Evolutionary conservation across 139 green algal species (phyloP), one percentile per base, ranked within the genome.

Genomic region (Volvox africanus): DNA sequence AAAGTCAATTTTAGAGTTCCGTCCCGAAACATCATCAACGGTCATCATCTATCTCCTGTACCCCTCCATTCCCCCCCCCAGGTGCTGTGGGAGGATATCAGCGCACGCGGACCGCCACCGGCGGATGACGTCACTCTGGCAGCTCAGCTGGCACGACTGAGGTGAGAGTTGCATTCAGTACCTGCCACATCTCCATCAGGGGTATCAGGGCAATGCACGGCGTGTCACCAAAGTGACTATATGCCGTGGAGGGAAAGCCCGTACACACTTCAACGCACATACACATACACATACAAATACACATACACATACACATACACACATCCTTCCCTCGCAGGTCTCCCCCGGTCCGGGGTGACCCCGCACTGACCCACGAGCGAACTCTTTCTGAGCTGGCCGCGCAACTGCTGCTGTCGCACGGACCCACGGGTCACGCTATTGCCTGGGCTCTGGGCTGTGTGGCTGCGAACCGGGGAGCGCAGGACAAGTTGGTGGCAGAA

Each of bases 401-500:
- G 32, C 32, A 30, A 61, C 86, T 90, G 75, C 73, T 90, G 55
- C 32, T 85, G 32, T 75, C 22, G 44, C 30, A 67, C 32, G 73
- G 50, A 35, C 73, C 86, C 1, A 30, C 79, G 30, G 91, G 44
- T 12, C 55, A 81, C n/a, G 2, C 5, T 26, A 35, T 91, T 2
- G 86, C 91, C n/a, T 91, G 86, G 91, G 69, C 78, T 19, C 79
- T 91, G 30, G 18, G 83, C 78, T 73, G 86, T 19, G 68, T 93
- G 86, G 91, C 91, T 30, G 33, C 32, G 9, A 36, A 89, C 37
- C 50, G 24, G 21, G 50, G 19, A 18, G 86, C 32, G 22, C 81
- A 91, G 88, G 88, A 92, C 44, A 83, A 79, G 44, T 76, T 92
- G 82, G 62, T 89, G 37, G 55, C 61, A 17, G 89, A 92, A 61